Percentiles rank a stretch among this genome's conserved stretches.
phyloP scores from a whole-genome alignment of 129 eudicot genomes.

The Escallonia herrerae region DNA sequence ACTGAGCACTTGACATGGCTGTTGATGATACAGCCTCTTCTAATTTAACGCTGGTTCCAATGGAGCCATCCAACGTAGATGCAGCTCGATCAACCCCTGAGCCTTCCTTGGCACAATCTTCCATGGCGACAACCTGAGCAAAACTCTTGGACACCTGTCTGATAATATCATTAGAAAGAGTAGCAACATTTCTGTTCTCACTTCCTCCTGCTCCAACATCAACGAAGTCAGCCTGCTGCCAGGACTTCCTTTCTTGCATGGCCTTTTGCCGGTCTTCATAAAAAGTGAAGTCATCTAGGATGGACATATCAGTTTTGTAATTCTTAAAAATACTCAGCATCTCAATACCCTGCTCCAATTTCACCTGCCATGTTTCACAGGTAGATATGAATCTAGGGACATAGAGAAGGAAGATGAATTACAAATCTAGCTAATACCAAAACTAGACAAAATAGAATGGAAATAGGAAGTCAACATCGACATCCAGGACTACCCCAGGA shows the following conservation, averaged over 20 bases:
- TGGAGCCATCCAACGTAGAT: slow-evolving; percentile 7
- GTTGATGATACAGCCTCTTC: slow-evolving; percentile 6
- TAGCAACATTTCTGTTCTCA: slow-evolving; percentile 14
- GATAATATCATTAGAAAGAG: slow-evolving; percentile 20
- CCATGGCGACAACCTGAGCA: slow-evolving; percentile 25
- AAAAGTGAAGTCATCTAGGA: slow-evolving; percentile 32
- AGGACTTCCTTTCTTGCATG: slow-evolving; percentile 27
- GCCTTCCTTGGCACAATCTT: slow-evolving; percentile 16
- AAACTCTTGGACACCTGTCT: slow-evolving; percentile 26
- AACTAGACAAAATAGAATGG: background rate
- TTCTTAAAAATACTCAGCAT: slow-evolving; percentile 34
- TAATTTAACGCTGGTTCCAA: slow-evolving; percentile 6
- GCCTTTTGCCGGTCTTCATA: slow-evolving; percentile 33
- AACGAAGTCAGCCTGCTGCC: slow-evolving; percentile 6
- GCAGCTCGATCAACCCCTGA: slow-evolving; percentile 4
- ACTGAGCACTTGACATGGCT: slow-evolving; percentile 10
- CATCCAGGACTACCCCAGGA: background rate
- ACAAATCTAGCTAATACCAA: background rate
- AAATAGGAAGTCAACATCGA: background rate
- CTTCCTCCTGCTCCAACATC: slow-evolving; percentile 9
- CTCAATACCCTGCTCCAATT: slow-evolving; percentile 33
- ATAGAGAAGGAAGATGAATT: background rate
- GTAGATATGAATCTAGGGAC: no score
- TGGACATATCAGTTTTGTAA: slow-evolving; percentile 26
- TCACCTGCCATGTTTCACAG: slow-evolving; percentile 22